Base-by-base conservation (phyloP, 2,329 filamentous ascomycete species). In the Ophiocordyceps camponoti-leonardi region DNA sequence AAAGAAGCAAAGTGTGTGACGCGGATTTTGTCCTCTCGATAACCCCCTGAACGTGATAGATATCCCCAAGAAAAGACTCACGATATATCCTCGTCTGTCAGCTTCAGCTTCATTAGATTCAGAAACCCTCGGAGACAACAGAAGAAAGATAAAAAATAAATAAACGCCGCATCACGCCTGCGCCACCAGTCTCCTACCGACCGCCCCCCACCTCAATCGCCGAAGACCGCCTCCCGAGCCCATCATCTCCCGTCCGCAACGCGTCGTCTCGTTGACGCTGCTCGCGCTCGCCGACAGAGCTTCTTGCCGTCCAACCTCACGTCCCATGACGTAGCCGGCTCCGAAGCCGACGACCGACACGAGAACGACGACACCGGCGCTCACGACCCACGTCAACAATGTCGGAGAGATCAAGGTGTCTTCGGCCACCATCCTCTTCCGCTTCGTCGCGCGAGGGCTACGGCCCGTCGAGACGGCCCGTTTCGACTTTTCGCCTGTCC, bases 281-380 rank as follows among this genome's bases (percentile, higher is more conserved):
- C 62, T 58, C 40, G 66, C 56, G 39, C 67, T 58, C 16, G 63
- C 64, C 11, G 61, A 61, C n/a, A 72, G 57, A 13, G 64, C 58
- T 54, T 83, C 77, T 51, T 80, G 74, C 31, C 74, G 68, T 3
- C 79, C 79, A 22, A 79, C 77, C 52, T 83, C 79, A 23, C 77
- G 67, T 6, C 79, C 79, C 48, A 81, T 77, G 22, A 81, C 77
- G 53, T 81, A 81, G 12, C 79, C 79, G 10, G 79, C 79, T 3
- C 79, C 77, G 51, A 83, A 83, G 2, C 78, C 78, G 31, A 83
- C 77, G 1, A 81, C 79, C 8, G 75, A 79, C 3, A 83, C 73
- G 12, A 83, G 66, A 10, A 83, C 77, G 2, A 83, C 74, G 1
- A 82, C 78, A 18, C 79, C 78, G 8, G 79, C 78, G 47, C 74